Base-by-base conservation (phyloP, 2,329 filamentous ascomycete species). In the Xylariales sp. region DNA sequence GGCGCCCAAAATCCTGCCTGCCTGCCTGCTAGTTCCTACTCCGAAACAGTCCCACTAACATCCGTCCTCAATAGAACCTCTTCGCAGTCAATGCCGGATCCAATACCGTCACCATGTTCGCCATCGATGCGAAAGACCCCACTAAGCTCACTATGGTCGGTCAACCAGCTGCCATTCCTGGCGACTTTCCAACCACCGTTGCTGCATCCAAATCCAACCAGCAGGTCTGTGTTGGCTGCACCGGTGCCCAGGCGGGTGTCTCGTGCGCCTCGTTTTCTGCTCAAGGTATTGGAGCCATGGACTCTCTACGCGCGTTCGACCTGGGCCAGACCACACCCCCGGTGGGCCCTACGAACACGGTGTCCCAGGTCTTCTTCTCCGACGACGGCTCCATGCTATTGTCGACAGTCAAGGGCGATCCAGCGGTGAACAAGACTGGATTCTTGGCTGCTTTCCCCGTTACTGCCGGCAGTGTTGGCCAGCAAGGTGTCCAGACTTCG, bases 361-460 rank as follows among this genome's bases (percentile, higher is more conserved):
- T 82, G 3, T 80, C 78, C 0, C 77, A 83, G 6, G 65, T 71
- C 0, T 76, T 81, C 54, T 83, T 82, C 60, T 76, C 74, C 1
- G 57, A 57, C 0, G 76, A 83, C 39, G 68, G 76, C 46, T 60
- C 55, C 0, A 66, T 59, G 2, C 60, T 84, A 0, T 68, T 74
- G 38, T 67, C 73, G 0, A 79, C 74, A 1, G 76, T 83, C 29
- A 84, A 84, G 58, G 80, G 80, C 1, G 66, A 81, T 41, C 74
- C 74, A 0, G 49, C 63, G 0, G 59, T 58, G 4, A 78, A 78
- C 53, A 78, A 73, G 39, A 75, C 69, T 0, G 78, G 79, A 0
- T 82, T 78, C 49, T 44, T 83, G 9, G 71, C 73, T 0, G 57
- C 67, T 0, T 79, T 78, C 45, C 49, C 68, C 0, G 66, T 82